Conservation (phyloP, 306 rosid genomes). For the Cicer bijugum region DNA sequence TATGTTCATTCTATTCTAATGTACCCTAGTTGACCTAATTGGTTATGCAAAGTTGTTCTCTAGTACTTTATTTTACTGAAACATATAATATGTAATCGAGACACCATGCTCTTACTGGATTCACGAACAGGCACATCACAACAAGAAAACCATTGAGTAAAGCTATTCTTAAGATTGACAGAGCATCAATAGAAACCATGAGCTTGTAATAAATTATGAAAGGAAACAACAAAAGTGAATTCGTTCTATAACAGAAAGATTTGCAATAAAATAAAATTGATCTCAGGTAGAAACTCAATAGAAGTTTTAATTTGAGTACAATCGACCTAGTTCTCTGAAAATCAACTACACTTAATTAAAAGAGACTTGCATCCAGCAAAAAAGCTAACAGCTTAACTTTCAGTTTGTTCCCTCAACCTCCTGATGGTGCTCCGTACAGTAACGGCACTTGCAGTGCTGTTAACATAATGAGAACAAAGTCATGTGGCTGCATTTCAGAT, state of each 20-base stretch:
- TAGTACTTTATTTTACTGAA: too few species aligned
- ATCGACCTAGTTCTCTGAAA: conserved; percentile 24
- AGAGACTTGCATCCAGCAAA: conserved; percentile 24
- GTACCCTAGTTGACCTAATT: too few species aligned
- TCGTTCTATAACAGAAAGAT: background rate
- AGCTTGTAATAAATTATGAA: background rate
- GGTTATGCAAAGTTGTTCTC: too few species aligned
- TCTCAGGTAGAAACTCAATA: background rate
- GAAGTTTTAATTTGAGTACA: conserved; percentile 18
- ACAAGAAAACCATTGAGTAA: background rate
- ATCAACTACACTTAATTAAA: conserved; percentile 26
- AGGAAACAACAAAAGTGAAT: background rate
- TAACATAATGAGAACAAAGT: conserved; percentile 29
- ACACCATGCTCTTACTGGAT: too few species aligned
- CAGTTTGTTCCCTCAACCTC: conserved; percentile 64
- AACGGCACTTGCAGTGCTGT: conserved; percentile 87
- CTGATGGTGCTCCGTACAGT: conserved; percentile 78
- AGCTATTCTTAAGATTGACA: background rate
- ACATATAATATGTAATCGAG: too few species aligned
- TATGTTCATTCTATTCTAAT: too few species aligned
- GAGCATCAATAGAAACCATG: conserved; percentile 2
- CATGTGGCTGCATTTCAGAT: background rate
- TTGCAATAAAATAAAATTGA: conserved; percentile 9
- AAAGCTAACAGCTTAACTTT: conserved; percentile 45
- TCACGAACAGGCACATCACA: background rate